Percentiles rank a stretch among this genome's conserved stretches.
These are phyloP conservation scores for Pythium aphanidermatum DNA, from an alignment of 352 stramenopile genomes.

Conservation along the genomic window DNA sequence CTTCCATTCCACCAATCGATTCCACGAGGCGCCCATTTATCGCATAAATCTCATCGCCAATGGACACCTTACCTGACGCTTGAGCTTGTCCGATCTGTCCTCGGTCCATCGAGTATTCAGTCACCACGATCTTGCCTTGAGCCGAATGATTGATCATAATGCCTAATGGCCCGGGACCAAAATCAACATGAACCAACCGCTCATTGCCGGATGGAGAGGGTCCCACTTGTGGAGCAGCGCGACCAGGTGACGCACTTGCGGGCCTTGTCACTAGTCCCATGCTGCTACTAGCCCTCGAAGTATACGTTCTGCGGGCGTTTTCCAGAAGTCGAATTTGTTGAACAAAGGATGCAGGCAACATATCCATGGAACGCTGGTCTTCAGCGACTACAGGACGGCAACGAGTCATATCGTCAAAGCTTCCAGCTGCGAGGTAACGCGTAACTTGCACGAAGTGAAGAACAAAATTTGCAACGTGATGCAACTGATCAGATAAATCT, in stretches of 20 bases:
- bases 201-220: no score
- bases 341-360: constrained; percentile 62
- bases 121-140: constrained; percentile 66
- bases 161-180: constrained; percentile 58
- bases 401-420: constrained; percentile 52
- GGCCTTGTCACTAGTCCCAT: background rate
- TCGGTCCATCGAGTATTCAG: constrained; percentile 69
- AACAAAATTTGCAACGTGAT: constrained; percentile 73
- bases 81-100: constrained; percentile 70
- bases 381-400: constrained; percentile 41
- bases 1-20: constrained; percentile 65
- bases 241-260: background rate
- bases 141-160: constrained; percentile 84
- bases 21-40: constrained; percentile 63
- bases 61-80: constrained; percentile 54
- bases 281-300: constrained; percentile 2
- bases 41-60: constrained; percentile 76
- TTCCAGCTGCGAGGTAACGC: constrained; percentile 47
- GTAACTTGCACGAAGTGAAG: constrained; percentile 65
- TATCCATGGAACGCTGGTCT: constrained; percentile 35
- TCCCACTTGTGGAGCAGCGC: no score
- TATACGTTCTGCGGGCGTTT: constrained; percentile 39
- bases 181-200: constrained; percentile 58
- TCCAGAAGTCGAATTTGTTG: constrained; percentile 66
- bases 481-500: constrained; percentile 58